A percentile compares a stretch with the other conserved stretches of the same genome.
Conservation (phyloP, 768 basidiomycete genomes). For the Chlorophyllum brunneum region DNA sequence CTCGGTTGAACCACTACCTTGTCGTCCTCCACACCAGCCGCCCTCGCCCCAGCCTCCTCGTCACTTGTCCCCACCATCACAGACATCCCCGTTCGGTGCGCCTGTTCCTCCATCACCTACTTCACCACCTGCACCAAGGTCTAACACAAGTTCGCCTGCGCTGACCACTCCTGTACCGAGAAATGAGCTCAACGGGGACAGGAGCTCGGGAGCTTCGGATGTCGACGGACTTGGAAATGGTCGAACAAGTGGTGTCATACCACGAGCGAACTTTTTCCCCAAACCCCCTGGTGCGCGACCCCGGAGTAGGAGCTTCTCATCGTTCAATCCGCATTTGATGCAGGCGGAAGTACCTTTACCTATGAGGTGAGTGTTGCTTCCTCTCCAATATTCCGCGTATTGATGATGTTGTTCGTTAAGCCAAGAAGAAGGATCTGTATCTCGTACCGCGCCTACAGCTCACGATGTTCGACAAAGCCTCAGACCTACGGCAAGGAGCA, state of each 20-base stretch:
- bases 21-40: background rate
- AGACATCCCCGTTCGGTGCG: background rate
- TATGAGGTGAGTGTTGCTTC: conserved; percentile 24
- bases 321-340: conserved; percentile 43
- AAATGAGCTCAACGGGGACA: background rate
- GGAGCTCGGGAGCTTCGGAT: background rate
- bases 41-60: conserved; percentile 12
- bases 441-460: conserved; percentile 8
- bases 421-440: conserved; percentile 19
- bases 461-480: conserved; percentile 3
- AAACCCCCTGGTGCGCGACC: conserved; percentile 51
- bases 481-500: background rate
- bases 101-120: background rate
- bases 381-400: background rate
- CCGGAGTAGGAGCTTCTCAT: conserved; percentile 75
- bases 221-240: background rate
- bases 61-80: background rate
- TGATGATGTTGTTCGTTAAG: conserved; percentile 16
- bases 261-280: conserved; percentile 64
- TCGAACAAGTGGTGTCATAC: conserved; percentile 30
- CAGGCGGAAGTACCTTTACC: conserved; percentile 26
- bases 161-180: background rate
- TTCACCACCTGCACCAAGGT: background rate
- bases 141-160: background rate
- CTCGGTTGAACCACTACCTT: conserved; percentile 44